These are phyloP conservation scores for Candida railenensis DNA, from an alignment of 805 yeast species.

Conservation along the genomic window DNA sequence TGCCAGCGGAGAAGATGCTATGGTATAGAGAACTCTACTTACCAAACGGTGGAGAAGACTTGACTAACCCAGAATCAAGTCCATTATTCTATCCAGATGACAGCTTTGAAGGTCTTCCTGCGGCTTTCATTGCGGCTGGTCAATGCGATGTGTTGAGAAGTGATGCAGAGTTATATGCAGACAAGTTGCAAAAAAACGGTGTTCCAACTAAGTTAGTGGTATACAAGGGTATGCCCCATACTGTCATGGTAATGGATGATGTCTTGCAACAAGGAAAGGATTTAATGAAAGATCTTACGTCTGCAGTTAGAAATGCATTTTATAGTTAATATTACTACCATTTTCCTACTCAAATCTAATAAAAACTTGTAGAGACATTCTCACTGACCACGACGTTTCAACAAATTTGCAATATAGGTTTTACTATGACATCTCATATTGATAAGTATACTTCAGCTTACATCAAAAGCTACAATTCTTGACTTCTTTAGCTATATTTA, in stretches of 20 bases:
- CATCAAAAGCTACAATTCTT: not conserved
- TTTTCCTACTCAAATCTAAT: no score
- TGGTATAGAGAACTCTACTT: slow-evolving; percentile 45
- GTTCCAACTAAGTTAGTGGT: slow-evolving; percentile 28
- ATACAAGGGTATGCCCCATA: slow-evolving; percentile 46
- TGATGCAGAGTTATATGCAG: slow-evolving; percentile 44
- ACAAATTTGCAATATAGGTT: no score
- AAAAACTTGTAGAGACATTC: no score
- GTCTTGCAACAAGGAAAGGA: slow-evolving; percentile 32
- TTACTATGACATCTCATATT: no score
- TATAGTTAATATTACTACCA: not conserved
- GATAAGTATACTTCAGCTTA: no score
- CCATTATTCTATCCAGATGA: slow-evolving; percentile 41
- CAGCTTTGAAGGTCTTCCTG: slow-evolving; percentile 38
- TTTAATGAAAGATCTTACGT: slow-evolving; percentile 28
- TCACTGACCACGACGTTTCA: no score
- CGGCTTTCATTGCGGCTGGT: slow-evolving; percentile 41
- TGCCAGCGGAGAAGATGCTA: slow-evolving; percentile 45
- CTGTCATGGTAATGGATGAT: slow-evolving; percentile 50
- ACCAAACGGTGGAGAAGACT: slow-evolving; percentile 26
- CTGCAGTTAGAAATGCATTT: slow-evolving; percentile 29
- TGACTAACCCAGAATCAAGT: slow-evolving; percentile 34
- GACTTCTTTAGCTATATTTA: no score
- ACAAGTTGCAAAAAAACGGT: slow-evolving; percentile 37
- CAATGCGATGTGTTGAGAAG: slow-evolving; percentile 45